Conservation (phyloP, 1,284 basidiomycete genomes). For the Pseudozyma tsukubaensis region DNA sequence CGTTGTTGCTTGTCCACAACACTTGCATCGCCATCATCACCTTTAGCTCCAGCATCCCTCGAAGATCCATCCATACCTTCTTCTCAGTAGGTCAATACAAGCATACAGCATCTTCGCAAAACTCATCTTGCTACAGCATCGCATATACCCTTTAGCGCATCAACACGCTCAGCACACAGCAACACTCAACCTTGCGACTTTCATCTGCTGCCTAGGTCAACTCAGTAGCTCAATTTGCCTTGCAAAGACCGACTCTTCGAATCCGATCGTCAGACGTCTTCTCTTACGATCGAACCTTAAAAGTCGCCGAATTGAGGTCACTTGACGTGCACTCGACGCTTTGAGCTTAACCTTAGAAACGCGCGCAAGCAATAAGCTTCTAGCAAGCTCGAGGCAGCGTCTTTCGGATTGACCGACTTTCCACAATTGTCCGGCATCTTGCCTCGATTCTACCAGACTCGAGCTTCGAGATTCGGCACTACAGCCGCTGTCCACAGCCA, state of each 20-base stretch:
- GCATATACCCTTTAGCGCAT: neutral
- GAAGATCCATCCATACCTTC: too few species aligned
- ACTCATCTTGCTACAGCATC: slow-evolving; percentile 3
- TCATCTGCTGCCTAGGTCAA: neutral
- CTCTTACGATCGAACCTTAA: neutral
- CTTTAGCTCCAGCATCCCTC: too few species aligned
- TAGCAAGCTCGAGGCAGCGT: too few species aligned
- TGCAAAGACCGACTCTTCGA: neutral
- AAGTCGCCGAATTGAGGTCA: slow-evolving; percentile 7
- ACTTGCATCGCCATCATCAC: too few species aligned
- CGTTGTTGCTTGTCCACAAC: too few species aligned
- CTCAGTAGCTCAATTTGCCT: neutral
- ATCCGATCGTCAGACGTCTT: neutral
- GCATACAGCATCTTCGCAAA: neutral
- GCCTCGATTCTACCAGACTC: too few species aligned
- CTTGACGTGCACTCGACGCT: neutral
- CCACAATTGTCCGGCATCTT: too few species aligned
- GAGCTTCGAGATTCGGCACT: too few species aligned
- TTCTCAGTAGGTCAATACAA: neutral
- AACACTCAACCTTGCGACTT: neutral
- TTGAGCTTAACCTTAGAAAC: neutral
- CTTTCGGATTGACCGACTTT: too few species aligned
- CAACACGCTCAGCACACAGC: too few species aligned
- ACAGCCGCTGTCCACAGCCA: too few species aligned
- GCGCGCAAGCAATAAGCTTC: neutral